Base-by-base conservation (phyloP, 2,329 filamentous ascomycete species). In the Botrytis fragariae region DNA sequence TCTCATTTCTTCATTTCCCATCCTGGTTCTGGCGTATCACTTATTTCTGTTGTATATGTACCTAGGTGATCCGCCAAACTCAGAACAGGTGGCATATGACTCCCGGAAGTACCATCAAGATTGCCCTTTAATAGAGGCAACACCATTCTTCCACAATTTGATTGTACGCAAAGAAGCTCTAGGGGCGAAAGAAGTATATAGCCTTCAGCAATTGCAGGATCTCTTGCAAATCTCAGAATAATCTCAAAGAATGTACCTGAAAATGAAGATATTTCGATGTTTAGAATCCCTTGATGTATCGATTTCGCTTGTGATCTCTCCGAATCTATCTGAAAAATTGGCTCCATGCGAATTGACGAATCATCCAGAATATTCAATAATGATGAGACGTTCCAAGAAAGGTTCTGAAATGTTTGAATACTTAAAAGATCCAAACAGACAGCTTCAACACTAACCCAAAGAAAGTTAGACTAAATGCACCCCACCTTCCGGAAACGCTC, bases 401-500 rank as follows among this genome's bases (percentile, higher is more conserved):
- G 16, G 9, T 12, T 44, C 5, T n/a, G 22, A 22, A 14, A 32
- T 63, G 6, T 20, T 42, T 39, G 25, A 44, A 20, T 42, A n/a
- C 9, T 29, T 16, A 22, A 44, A 62, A 39, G 25, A 25, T 39
- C 7, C 6, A 35, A n/a, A 51, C n/a, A 35, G 35, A 39, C 16
- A 16, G 16, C 25, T 29, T 29, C 5, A 9, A 57, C 9, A 39
- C 64, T 68, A 69, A n/a, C 32, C 14, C 67, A 45, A 69, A 32
- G 22, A 44, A 35, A n/a, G 42, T 70, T 70, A 70, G 68, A 45
- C n/a, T 5, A 45, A 35, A 45, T 37, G 29, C 22, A 61, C 68
- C 68, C 68, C 68, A 70, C 68, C 68, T 62, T 61, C 37, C 37
- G 29, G 16, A 61, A 45, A 54, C 51, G 12, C 64, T 44, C 12